Evolutionary conservation across 1,139 yeast genomes (phyloP).

Genomic region (Nakaseomyces nivariensis): DNA sequence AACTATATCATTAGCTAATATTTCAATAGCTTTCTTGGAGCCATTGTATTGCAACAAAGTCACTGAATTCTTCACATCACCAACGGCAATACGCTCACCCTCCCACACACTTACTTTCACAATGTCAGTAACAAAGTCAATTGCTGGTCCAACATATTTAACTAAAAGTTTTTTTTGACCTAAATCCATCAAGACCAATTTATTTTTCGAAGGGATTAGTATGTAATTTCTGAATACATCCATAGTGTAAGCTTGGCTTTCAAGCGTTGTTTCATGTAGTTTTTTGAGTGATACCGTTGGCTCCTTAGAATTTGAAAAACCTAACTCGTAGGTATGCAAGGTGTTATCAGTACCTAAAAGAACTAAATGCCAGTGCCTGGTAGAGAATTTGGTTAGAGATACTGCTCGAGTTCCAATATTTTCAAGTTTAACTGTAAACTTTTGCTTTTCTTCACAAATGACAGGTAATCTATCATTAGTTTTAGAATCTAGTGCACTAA

Average conservation of each 20-base stretch:
- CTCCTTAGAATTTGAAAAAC: constrained; percentile 14
- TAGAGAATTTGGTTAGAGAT: constrained; percentile 16
- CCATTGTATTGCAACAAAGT: constrained; percentile 47
- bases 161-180: constrained; percentile 74
- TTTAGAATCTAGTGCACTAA: not conserved
- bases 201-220: constrained; percentile 47
- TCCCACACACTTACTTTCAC: constrained; percentile 40
- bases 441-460: not conserved
- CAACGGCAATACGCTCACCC: constrained; percentile 54
- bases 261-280: constrained; percentile 55
- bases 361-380: constrained; percentile 8
- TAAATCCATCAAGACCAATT: constrained; percentile 54
- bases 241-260: constrained; percentile 42
- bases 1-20: constrained; percentile 61
- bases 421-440: constrained; percentile 6
- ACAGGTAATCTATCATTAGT: not conserved
- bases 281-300: constrained; percentile 31
- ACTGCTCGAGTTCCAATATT: constrained; percentile 11
- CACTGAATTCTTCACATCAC: constrained; percentile 60
- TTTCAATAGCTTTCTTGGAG: constrained; percentile 42
- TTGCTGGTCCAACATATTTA: not conserved
- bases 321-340: constrained; percentile 13
- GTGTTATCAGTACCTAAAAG: constrained; percentile 5
- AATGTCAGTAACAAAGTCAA: constrained; percentile 31
- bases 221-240: constrained; percentile 50